phyloP scores from a whole-genome alignment of 257 asterid species.

The Gentiana dahurica region DNA sequence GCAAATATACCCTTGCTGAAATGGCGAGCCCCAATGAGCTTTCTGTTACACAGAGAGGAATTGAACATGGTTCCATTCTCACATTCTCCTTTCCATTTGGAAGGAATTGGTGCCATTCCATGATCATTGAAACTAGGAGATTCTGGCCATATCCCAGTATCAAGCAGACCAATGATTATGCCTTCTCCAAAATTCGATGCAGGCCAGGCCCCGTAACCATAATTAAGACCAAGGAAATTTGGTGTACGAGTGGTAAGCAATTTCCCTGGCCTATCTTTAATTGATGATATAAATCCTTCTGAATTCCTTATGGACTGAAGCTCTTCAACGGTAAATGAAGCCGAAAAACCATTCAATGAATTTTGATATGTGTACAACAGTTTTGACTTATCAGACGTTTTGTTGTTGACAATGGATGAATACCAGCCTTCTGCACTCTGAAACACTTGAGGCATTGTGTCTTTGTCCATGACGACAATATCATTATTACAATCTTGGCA shows the following conservation, averaged over 20 bases:
- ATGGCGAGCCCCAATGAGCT: constrained; percentile 18
- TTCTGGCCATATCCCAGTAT: constrained; percentile 9
- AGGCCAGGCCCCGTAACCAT: constrained; percentile 3
- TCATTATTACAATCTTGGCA: too few relatives aligned
- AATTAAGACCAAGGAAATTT: constrained; percentile 6
- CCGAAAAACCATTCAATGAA: constrained; percentile 9
- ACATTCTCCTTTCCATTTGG: constrained; percentile 41
- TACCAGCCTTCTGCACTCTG: too few relatives aligned
- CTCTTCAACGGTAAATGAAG: neutral
- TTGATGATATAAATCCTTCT: neutral
- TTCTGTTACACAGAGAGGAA: constrained; percentile 27
- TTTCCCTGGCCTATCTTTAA: neutral
- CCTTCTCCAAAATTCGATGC: constrained; percentile 7
- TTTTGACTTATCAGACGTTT: neutral
- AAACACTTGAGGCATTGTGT: too few relatives aligned
- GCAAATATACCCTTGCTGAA: constrained; percentile 36
- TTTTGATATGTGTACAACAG: constrained; percentile 1
- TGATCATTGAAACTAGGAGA: constrained; percentile 15
- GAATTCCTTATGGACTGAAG: neutral
- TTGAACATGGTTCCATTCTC: constrained; percentile 29
- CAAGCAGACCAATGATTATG: constrained; percentile 7
- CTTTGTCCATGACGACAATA: too few relatives aligned
- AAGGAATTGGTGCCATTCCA: constrained; percentile 33
- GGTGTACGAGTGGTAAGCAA: constrained; percentile 8
- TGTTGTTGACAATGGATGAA: too few relatives aligned